phyloP scores from a whole-genome alignment of 345 rosid genomes.

The Sapria himalayana region DNA sequence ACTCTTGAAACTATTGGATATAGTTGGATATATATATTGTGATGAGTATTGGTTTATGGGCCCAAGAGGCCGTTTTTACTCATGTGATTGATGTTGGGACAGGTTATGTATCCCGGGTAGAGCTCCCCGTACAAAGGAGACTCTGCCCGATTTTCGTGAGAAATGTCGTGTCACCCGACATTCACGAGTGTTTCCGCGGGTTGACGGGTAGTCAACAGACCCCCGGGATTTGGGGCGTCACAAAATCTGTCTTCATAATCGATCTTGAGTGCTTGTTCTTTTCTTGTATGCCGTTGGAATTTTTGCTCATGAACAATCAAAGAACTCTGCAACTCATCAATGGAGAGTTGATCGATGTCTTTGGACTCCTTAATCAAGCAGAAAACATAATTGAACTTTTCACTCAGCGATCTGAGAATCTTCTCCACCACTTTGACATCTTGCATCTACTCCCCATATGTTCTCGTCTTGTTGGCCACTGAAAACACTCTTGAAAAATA shows the following conservation, averaged over 20 bases:
- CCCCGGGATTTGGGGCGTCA: too few relatives aligned
- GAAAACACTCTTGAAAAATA: not conserved
- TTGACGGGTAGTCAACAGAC: too few relatives aligned
- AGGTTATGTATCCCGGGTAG: too few relatives aligned
- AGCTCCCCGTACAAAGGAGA: too few relatives aligned
- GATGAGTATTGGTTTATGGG: too few relatives aligned
- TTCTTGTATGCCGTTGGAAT: not conserved
- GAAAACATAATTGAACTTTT: not conserved
- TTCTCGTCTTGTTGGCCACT: not conserved
- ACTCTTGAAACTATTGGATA: too few relatives aligned
- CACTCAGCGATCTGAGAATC: not conserved
- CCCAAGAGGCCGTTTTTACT: too few relatives aligned
- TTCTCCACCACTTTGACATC: not conserved
- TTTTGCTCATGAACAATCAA: constrained; percentile 1
- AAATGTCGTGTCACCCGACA: too few relatives aligned
- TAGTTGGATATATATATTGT: too few relatives aligned
- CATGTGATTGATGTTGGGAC: too few relatives aligned
- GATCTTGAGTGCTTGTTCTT: not conserved
- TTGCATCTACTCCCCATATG: not conserved
- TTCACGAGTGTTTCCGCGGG: too few relatives aligned
- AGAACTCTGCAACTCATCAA: not conserved
- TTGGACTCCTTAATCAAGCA: not conserved
- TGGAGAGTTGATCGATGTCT: not conserved
- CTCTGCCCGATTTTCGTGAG: too few relatives aligned
- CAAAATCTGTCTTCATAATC: not conserved